phyloP scores from a whole-genome alignment of 441 rosid species.

The Rhodomyrtus psidioides region DNA sequence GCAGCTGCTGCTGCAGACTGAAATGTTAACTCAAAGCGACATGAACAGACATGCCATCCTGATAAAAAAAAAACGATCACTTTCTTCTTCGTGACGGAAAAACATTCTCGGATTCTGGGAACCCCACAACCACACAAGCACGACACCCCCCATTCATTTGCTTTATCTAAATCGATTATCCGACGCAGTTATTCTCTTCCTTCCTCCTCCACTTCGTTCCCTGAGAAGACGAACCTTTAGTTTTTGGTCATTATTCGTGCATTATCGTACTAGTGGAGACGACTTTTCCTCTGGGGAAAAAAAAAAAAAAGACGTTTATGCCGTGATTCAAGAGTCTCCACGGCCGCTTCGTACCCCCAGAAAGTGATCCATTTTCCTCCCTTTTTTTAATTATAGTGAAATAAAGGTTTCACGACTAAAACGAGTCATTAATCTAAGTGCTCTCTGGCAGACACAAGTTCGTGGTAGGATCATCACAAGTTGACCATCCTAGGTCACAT shows the following conservation, averaged over 20 bases:
- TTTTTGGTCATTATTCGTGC: neutral
- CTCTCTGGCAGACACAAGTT: neutral
- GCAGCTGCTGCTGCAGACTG: neutral
- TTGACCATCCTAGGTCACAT: neutral
- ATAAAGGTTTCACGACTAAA: neutral
- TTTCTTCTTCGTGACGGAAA: neutral
- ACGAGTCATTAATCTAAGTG: neutral
- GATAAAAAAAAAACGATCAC: neutral
- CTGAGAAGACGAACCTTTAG: neutral
- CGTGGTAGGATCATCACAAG: neutral
- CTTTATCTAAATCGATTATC: neutral
- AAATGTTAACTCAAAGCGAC: neutral
- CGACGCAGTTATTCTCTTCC: neutral
- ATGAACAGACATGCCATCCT: neutral
- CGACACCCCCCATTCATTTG: too few species aligned
- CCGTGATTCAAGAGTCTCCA: neutral
- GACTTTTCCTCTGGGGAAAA: neutral
- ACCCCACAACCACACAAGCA: neutral
- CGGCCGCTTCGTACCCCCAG: neutral
- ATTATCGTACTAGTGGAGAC: neutral
- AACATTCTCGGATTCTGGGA: neutral
- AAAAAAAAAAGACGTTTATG: neutral
- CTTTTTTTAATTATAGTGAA: neutral
- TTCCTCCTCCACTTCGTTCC: neutral
- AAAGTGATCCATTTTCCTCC: neutral